Conservation (phyloP, 306 rosid species). For the Trifolium pratense region DNA sequence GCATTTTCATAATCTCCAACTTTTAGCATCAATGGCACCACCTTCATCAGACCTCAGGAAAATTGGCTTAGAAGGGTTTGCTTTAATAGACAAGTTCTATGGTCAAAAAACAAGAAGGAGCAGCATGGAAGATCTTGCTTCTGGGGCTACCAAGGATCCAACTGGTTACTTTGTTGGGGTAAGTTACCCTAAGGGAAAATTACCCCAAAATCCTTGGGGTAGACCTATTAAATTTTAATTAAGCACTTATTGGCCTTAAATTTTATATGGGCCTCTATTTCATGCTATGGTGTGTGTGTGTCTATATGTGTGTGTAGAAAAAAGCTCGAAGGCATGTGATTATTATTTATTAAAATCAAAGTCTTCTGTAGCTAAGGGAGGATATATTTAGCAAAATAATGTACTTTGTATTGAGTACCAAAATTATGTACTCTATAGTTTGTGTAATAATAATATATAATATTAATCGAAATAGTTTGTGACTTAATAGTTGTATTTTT, state of each 20-base stretch:
- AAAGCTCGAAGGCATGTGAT: slow-evolving; percentile 31
- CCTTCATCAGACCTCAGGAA: slow-evolving; percentile 32
- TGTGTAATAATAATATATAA: not conserved
- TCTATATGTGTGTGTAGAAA: not conserved
- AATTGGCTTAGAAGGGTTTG: slow-evolving; percentile 44
- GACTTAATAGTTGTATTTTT: not conserved
- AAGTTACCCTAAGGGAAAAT: slow-evolving; percentile 30
- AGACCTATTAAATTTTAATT: slow-evolving; percentile 26
- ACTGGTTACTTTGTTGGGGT: slow-evolving; percentile 2
- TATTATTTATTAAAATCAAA: slow-evolving; percentile 7
- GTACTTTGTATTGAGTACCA: too few species aligned
- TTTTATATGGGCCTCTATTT: not conserved
- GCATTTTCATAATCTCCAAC: not conserved
- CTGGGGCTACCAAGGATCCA: not conserved
- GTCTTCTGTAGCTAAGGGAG: slow-evolving; percentile 35
- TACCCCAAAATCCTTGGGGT: slow-evolving; percentile 43
- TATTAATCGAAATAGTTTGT: slow-evolving; percentile 15
- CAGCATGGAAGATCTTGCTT: not conserved
- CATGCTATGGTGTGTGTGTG: not conserved
- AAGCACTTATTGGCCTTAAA: not conserved
- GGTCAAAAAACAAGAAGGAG: slow-evolving; percentile 29
- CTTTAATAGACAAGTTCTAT: slow-evolving; percentile 39
- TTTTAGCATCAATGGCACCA: slow-evolving; percentile 17
- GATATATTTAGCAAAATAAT: not conserved
- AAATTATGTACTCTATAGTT: not conserved